phyloP scores from a whole-genome alignment of 768 basidiomycete species.

The Mycena filopes region DNA sequence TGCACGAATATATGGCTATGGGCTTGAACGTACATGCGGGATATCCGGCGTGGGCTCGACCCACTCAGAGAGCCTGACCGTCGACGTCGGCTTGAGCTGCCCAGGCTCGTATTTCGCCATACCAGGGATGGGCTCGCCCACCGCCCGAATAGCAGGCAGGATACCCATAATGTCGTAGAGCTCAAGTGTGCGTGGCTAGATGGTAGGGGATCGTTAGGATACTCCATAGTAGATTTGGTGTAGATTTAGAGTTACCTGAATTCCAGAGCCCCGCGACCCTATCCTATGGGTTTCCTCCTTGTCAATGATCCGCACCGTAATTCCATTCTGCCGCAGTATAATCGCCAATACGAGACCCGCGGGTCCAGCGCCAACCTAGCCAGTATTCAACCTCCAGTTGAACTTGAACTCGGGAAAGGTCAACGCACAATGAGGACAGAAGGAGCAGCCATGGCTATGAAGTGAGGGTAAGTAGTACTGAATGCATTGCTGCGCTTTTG shows the following conservation, averaged over 20 bases:
- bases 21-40: constrained; percentile 33
- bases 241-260: constrained; percentile 34
- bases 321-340: constrained; percentile 39
- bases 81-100: constrained; percentile 15
- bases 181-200: constrained; percentile 33
- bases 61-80: background rate
- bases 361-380: constrained; percentile 33
- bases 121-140: background rate
- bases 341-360: constrained; percentile 45
- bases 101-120: constrained; percentile 31
- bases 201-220: background rate
- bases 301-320: constrained; percentile 46
- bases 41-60: constrained; percentile 31
- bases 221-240: no score
- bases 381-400: no score
- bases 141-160: constrained; percentile 27
- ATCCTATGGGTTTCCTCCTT: constrained; percentile 31
- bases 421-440: no score
- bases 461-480: no score
- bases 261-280: constrained; percentile 39
- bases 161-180: constrained; percentile 39
- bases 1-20: no score
- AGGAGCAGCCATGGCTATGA: no score
- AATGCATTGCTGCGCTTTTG: no score
- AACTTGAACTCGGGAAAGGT: no score